Conservation (phyloP, 177 flowering plant species). For the Vitis hybrid region DNA sequence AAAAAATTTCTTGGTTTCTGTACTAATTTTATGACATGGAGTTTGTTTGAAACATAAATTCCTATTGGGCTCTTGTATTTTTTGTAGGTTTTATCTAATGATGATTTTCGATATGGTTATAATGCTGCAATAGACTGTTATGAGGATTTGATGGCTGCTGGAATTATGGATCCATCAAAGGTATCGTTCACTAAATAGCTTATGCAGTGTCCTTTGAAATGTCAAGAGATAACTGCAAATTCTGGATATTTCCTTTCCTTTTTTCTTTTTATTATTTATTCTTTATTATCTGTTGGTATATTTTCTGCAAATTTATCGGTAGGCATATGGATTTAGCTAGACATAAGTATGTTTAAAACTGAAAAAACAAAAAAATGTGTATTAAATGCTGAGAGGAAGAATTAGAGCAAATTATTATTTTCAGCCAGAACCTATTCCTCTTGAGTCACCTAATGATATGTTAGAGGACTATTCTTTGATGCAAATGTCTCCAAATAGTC, state of each 20-base stretch:
- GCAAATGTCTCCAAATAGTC: background rate
- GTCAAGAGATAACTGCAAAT: background rate
- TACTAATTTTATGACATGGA: background rate
- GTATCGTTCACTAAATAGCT: constrained; percentile 25
- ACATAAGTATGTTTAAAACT: too few species aligned
- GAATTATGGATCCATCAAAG: constrained; percentile 87
- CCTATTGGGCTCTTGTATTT: background rate
- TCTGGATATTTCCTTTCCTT: too few species aligned
- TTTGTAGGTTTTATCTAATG: constrained; percentile 59
- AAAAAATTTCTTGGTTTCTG: background rate
- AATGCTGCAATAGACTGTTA: constrained; percentile 75
- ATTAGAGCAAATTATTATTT: too few species aligned
- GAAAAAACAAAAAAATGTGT: too few species aligned
- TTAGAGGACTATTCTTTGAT: background rate
- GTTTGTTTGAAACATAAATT: background rate
- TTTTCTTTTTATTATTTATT: too few species aligned
- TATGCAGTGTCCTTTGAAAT: background rate
- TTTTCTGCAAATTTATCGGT: too few species aligned
- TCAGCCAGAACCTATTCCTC: background rate
- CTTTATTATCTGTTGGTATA: too few species aligned
- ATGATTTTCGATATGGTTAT: constrained; percentile 58
- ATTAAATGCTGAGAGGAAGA: too few species aligned
- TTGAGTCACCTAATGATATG: background rate
- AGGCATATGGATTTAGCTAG: too few species aligned
- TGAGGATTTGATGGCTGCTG: constrained; percentile 75